phyloP scores from a whole-genome alignment of 441 rosid genomes.

The Capsella rubella region DNA sequence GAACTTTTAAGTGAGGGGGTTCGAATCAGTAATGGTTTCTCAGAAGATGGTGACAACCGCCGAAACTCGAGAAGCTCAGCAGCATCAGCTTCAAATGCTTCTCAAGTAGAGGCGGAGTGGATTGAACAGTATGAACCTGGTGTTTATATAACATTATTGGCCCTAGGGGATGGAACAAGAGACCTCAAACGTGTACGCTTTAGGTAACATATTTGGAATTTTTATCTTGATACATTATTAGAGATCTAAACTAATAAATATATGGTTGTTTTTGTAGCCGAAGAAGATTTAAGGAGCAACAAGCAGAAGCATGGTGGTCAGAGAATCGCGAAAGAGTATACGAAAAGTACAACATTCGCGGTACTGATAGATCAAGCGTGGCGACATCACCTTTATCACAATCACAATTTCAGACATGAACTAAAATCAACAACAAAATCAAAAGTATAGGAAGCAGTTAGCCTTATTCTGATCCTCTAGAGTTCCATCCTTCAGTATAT shows the following conservation, averaged over 20 bases:
- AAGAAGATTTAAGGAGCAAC: constrained; percentile 94
- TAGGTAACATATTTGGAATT: constrained; percentile 61
- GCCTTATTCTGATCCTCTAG: constrained; percentile 10
- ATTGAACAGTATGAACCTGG: constrained; percentile 98
- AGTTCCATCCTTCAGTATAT: constrained; percentile 18
- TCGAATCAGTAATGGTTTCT: constrained; percentile 50
- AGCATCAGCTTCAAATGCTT: constrained; percentile 48
- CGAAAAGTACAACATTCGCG: constrained; percentile 79
- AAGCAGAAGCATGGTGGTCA: constrained; percentile 98
- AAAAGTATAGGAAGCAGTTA: constrained; percentile 24
- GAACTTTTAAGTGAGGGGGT: constrained; percentile 55
- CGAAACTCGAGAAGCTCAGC: constrained; percentile 62
- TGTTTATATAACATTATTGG: constrained; percentile 88
- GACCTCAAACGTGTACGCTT: constrained; percentile 98
- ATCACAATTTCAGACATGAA: constrained; percentile 41
- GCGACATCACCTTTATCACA: constrained; percentile 59
- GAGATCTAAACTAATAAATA: not conserved
- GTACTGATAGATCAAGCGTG: constrained; percentile 75
- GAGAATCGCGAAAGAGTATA: constrained; percentile 96
- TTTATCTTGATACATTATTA: not conserved
- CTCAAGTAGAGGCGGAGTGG: constrained; percentile 90
- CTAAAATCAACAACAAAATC: not conserved
- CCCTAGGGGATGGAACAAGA: constrained; percentile 89
- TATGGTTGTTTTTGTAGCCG: constrained; percentile 62
- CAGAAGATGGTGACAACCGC: constrained; percentile 65